Evolutionary conservation across 1,284 basidiomycete genomes (phyloP).

Genomic region (Papiliotrema laurentii): DNA sequence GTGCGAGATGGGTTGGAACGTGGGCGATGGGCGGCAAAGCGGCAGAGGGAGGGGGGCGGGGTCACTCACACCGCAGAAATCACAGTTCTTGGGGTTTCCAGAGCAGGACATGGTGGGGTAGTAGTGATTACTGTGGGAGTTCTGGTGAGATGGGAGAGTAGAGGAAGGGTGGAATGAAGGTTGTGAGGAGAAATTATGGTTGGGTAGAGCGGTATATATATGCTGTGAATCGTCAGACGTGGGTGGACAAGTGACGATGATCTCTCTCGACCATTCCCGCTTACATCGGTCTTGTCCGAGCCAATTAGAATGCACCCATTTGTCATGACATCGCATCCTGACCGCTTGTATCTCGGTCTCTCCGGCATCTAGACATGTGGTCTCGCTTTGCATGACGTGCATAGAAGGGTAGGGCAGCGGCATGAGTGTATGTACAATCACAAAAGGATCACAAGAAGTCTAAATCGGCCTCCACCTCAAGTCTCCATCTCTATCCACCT

Average conservation of each 20-base stretch:
- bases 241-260: not conserved
- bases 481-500: no score
- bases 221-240: not conserved
- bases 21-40: not conserved
- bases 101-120: slow-evolving; percentile 29
- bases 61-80: slow-evolving; percentile 41
- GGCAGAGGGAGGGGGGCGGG: not conserved
- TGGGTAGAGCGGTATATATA: not conserved
- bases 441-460: no score
- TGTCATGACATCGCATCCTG: no score
- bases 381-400: no score
- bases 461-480: no score
- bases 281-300: no score
- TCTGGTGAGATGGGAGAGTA: not conserved
- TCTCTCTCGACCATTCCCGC: no score
- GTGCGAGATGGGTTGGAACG: not conserved
- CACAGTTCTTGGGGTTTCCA: slow-evolving; percentile 41
- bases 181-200: not conserved
- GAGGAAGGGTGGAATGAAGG: not conserved
- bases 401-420: no score
- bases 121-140: not conserved
- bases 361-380: no score
- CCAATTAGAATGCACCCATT: no score
- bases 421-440: no score
- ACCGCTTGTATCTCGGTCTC: no score